These are phyloP conservation scores for Trichocladium uniseriatum DNA, from an alignment of 495 filamentous ascomycete genomes.

Conservation along the genomic window DNA sequence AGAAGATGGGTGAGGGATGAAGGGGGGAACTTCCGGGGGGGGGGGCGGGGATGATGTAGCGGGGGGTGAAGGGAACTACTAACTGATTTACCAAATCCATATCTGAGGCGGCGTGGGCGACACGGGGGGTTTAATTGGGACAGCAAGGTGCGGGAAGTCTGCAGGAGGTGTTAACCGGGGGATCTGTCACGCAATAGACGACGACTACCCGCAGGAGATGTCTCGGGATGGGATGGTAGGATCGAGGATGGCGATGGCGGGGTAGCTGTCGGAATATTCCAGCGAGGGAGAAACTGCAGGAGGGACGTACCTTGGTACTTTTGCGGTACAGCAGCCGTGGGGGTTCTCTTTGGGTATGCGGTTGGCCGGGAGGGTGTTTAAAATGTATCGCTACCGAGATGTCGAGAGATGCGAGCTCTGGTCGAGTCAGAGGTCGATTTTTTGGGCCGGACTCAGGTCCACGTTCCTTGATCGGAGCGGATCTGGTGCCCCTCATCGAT, in stretches of 20 bases:
- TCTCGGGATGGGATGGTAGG: neutral
- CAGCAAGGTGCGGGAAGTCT: conserved; percentile 2
- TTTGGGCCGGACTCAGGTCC: conserved; percentile 12
- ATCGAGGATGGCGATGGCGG: conserved; percentile 3
- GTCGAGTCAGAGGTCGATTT: conserved; percentile 15
- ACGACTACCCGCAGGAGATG: no score
- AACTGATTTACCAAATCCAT: conserved; percentile 87
- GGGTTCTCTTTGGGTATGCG: neutral
- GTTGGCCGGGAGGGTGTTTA: neutral
- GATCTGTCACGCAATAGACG: no score
- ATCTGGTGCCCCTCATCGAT: conserved; percentile 22
- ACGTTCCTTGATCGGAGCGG: conserved; percentile 41
- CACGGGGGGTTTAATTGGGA: neutral
- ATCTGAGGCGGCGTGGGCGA: conserved; percentile 3
- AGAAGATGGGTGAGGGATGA: neutral
- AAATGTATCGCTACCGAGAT: neutral
- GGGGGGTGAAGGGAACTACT: conserved; percentile 33
- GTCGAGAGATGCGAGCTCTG: no score
- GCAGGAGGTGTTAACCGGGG: conserved; percentile 7
- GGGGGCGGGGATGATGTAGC: conserved; percentile 3
- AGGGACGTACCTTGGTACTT: neutral
- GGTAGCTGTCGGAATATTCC: neutral
- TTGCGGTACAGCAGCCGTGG: neutral
- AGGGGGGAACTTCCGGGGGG: neutral
- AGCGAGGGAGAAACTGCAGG: neutral